Conservation (phyloP, 2,329 filamentous ascomycete genomes). For the Bertia moriformis region DNA sequence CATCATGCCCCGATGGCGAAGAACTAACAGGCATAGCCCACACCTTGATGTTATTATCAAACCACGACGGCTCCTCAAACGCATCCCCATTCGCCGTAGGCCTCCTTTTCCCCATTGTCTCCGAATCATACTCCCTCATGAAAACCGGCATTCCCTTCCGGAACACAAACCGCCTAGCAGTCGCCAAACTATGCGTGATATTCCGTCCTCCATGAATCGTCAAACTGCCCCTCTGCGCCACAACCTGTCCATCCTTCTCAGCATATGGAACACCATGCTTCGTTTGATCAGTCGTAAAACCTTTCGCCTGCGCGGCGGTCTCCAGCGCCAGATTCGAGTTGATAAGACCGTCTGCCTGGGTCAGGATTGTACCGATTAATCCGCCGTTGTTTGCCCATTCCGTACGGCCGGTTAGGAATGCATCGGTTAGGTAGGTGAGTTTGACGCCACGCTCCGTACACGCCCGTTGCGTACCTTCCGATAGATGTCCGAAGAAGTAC, state of each 20-base stretch:
- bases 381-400: conserved; percentile 53
- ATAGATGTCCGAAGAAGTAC: conserved; percentile 53
- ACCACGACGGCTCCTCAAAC: conserved; percentile 32
- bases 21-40: conserved; percentile 41
- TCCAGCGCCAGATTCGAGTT: conserved; percentile 16
- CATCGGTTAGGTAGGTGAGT: conserved; percentile 41
- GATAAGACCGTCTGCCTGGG: conserved; percentile 41
- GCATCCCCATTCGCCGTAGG: conserved; percentile 5
- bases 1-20: conserved; percentile 5
- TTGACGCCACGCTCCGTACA: conserved; percentile 37
- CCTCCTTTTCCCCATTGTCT: conserved; percentile 4
- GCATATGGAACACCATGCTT: conserved; percentile 3
- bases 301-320: conserved; percentile 9
- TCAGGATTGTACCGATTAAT: conserved; percentile 52
- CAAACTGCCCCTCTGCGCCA: conserved; percentile 15
- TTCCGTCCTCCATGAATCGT: conserved; percentile 50
- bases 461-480: conserved; percentile 54
- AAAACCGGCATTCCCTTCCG: conserved; percentile 49
- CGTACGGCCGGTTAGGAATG: conserved; percentile 52
- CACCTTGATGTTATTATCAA: conserved; percentile 46
- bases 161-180: conserved; percentile 55
- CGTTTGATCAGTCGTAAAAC: conserved; percentile 9
- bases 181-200: conserved; percentile 48
- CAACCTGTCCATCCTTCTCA: background rate
- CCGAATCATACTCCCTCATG: conserved; percentile 35